Percentiles rank a stretch among this genome's conserved stretches.
These are phyloP conservation scores for Keithomyces neogunnii DNA, from an alignment of 2,329 filamentous ascomycete genomes.

Conservation along the genomic window DNA sequence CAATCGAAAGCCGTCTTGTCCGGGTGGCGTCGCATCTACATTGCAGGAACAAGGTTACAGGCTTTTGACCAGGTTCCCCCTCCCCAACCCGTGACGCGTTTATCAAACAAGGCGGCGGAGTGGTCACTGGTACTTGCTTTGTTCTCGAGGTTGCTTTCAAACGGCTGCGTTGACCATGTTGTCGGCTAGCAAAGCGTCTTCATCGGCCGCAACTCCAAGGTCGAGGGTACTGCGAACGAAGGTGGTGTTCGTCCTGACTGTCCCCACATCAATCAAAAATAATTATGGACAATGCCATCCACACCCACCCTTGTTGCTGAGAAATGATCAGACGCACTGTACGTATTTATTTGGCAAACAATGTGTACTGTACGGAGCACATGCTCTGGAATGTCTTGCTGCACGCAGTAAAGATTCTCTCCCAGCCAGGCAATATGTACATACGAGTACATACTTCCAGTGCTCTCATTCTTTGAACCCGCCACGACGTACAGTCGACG, in stretches of 20 bases:
- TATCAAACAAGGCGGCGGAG: not conserved
- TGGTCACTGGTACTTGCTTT: not conserved
- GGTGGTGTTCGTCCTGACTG: constrained; percentile 2
- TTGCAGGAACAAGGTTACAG: not conserved
- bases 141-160: not conserved
- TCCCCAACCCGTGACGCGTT: too few relatives aligned
- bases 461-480: too few relatives aligned
- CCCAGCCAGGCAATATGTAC: too few relatives aligned
- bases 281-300: constrained; percentile 5
- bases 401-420: too few relatives aligned
- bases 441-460: too few relatives aligned
- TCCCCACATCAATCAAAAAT: constrained; percentile 11
- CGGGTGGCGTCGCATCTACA: not conserved
- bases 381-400: too few relatives aligned
- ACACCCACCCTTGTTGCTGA: constrained; percentile 1
- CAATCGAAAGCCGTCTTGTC: not conserved
- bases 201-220: not conserved
- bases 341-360: not conserved
- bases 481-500: too few relatives aligned
- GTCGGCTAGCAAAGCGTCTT: not conserved
- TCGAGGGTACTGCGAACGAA: not conserved
- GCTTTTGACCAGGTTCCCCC: too few relatives aligned
- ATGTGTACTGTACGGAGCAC: too few relatives aligned
- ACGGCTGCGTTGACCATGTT: not conserved
- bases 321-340: not conserved